Conservation (phyloP, 371 early-diverging fungal species). For the Mucor sp. region DNA sequence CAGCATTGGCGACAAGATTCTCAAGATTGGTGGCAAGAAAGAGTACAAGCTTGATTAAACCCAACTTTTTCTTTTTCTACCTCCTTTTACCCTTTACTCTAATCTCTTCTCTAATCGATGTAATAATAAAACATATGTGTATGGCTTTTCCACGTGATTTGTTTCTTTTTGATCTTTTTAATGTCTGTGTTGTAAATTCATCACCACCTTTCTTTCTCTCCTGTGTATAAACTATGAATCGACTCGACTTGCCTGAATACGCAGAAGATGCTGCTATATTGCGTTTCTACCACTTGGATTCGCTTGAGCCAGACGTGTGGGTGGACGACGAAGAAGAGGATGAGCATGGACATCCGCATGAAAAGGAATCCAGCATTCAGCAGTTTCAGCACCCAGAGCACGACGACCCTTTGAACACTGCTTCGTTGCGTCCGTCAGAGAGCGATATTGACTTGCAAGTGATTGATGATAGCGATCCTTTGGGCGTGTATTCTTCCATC, state of each 20-base stretch:
- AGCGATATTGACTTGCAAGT: slow-evolving; percentile 40
- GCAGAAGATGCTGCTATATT: slow-evolving; percentile 57
- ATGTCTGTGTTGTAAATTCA: background rate
- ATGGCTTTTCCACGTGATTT: slow-evolving; percentile 1
- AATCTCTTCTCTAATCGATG: background rate
- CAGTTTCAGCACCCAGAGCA: slow-evolving; percentile 42
- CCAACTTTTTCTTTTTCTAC: background rate
- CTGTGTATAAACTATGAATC: slow-evolving; percentile 16
- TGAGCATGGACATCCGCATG: slow-evolving; percentile 18
- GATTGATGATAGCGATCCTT: slow-evolving; percentile 47
- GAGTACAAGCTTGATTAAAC: slow-evolving; percentile 16
- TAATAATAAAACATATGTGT: too few species aligned
- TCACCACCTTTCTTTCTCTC: background rate
- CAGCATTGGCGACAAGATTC: slow-evolving; percentile 12
- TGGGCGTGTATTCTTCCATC: slow-evolving; percentile 45
- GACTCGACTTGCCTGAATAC: slow-evolving; percentile 39
- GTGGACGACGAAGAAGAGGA: slow-evolving; percentile 34
- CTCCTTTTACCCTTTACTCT: background rate
- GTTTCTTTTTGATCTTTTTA: too few species aligned
- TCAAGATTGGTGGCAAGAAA: slow-evolving; percentile 26
- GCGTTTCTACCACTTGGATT: slow-evolving; percentile 48
- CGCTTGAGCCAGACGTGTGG: slow-evolving; percentile 50
- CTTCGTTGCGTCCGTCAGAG: slow-evolving; percentile 21
- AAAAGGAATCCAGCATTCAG: slow-evolving; percentile 36
- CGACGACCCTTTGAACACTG: slow-evolving; percentile 8